Conservation (phyloP, 2,329 filamentous ascomycete species). For the Phyllosticta capitalensis region DNA sequence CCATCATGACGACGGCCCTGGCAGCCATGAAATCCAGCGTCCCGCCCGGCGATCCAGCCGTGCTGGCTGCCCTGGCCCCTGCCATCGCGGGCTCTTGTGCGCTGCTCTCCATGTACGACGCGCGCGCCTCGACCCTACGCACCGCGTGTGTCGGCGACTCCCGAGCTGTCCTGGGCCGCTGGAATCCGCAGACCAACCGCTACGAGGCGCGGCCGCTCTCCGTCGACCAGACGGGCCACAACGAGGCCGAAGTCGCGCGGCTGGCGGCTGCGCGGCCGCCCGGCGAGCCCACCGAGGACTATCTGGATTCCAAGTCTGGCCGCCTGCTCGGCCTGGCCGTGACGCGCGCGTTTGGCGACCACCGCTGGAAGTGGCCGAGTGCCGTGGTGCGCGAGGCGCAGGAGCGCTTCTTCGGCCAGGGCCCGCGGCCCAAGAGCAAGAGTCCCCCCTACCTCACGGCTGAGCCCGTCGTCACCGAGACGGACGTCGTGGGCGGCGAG, state of each 20-base stretch:
- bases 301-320: constrained; percentile 45
- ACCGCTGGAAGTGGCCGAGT: constrained; percentile 56
- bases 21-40: constrained; percentile 23
- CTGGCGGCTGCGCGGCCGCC: constrained; percentile 49
- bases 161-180: constrained; percentile 52
- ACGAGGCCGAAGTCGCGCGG: constrained; percentile 47
- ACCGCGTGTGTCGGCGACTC: constrained; percentile 61
- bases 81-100: constrained; percentile 52
- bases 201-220: constrained; percentile 50
- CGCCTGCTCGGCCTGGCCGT: constrained; percentile 53
- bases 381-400: constrained; percentile 38
- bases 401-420: constrained; percentile 41
- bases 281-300: constrained; percentile 42
- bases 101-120: constrained; percentile 53
- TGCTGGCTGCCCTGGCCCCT: constrained; percentile 23
- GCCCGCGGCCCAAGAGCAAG: constrained; percentile 33
- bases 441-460: constrained; percentile 61
- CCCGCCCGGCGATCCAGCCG: constrained; percentile 19
- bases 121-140: constrained; percentile 41
- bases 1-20: constrained; percentile 38
- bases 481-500: constrained; percentile 34
- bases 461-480: constrained; percentile 54
- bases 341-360: constrained; percentile 59
- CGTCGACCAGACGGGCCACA: constrained; percentile 57
- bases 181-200: constrained; percentile 31